Evolutionary conservation across 2,329 filamentous ascomycete genomes (phyloP), one percentile per base, ranked within the genome.

Genomic region (Microthyrium microscopicum): DNA sequence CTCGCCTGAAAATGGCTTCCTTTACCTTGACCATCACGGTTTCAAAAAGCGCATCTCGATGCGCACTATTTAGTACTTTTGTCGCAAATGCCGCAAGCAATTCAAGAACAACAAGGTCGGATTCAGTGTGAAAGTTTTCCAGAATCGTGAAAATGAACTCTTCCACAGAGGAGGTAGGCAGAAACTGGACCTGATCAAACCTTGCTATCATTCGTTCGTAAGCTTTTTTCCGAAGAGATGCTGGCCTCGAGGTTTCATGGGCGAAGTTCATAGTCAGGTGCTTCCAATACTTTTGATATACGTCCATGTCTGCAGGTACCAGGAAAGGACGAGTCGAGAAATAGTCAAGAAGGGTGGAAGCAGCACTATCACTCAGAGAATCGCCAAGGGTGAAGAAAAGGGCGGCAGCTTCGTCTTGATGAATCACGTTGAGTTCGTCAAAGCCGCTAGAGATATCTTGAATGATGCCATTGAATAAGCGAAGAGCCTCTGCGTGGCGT

Each of bases 261-360:
- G 79, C 73, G 45, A 83, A 76, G 1, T 65, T 64, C 15, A 67
- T 58, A 12, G 81, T 50, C 2, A 83, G 62, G 18, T 70, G 54
- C 12, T 58, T 56, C 78, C 77, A 84, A n/a, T n/a, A n/a, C n/a
- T n/a, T n/a, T n/a, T n/a, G n/a, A n/a, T n/a, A n/a, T n/a, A n/a
- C n/a, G 22, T 69, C 60, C 29, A 64, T 53, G 43, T 81, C 75
- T 0, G 77, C 79, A 3, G 78, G 78, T 28, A 75, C 77, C 44
- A 79, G 78, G 44, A 71, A 74, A 29, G 75, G 64, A 41, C 77
- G 76, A 34, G 79, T 70, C 35, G 67, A 65, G 41, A 76, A 78
- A 47, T 80, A 72, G 28, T 71, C 66, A 27, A 83, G 63, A 17
- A 82, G 66, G 8, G 76, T 58, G 29, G 65, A 66, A 2, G 68